Evolutionary conservation across 1,284 basidiomycete genomes (phyloP).

Genomic region (Ustilago nuda): DNA sequence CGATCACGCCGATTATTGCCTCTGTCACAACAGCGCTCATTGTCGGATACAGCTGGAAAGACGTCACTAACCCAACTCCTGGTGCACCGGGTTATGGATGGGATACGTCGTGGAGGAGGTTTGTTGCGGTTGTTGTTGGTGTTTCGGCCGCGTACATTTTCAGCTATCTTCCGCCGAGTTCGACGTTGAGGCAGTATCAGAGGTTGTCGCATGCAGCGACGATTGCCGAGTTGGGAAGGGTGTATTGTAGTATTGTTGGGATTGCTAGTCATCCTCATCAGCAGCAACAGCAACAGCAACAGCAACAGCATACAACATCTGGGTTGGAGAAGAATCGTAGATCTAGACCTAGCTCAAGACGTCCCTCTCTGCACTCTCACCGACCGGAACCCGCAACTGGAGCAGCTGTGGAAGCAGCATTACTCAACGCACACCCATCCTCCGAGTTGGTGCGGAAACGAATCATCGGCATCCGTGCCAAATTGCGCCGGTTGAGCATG

Average conservation of each 20-base stretch:
- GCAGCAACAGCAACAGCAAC: constrained; percentile 8
- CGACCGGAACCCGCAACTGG: neutral
- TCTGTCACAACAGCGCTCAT: constrained; percentile 76
- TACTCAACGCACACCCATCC: constrained; percentile 32
- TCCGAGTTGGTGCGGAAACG: constrained; percentile 43
- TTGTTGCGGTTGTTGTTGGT: constrained; percentile 67
- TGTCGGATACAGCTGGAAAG: constrained; percentile 62
- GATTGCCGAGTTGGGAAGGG: constrained; percentile 69
- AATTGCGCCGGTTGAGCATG: constrained; percentile 69
- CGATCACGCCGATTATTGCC: constrained; percentile 80
- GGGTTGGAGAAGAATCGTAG: neutral
- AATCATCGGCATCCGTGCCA: constrained; percentile 67
- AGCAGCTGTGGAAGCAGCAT: constrained; percentile 1
- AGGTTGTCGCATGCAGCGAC: constrained; percentile 70
- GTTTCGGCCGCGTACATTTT: constrained; percentile 65
- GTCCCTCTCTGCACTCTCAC: constrained; percentile 13
- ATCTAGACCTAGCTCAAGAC: constrained; percentile 14
- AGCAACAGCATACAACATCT: neutral
- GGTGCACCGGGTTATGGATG: constrained; percentile 70
- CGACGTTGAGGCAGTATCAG: constrained; percentile 70
- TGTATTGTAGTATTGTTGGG: constrained; percentile 70
- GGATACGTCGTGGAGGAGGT: constrained; percentile 71
- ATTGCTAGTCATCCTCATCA: constrained; percentile 57
- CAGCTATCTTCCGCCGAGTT: constrained; percentile 68
- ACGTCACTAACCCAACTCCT: constrained; percentile 49